A percentile compares a stretch with the other conserved stretches of the same genome.
Evolutionary conservation across 2,329 filamentous ascomycete genomes (phyloP).

Genomic region (Scytalidium sp.): DNA sequence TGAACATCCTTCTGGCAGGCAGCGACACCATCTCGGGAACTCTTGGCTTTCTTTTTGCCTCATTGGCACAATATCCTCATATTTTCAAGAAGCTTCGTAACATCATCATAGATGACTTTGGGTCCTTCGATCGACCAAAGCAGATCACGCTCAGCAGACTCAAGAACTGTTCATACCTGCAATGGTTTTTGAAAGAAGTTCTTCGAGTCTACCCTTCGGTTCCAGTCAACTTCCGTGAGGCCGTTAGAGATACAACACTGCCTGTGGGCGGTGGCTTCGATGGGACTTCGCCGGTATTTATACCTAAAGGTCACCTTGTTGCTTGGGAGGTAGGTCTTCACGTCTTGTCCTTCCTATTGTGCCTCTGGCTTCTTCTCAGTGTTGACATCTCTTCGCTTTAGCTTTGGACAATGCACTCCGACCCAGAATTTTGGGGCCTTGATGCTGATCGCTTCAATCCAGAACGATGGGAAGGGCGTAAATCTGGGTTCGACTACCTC

Average conservation of each 20-base stretch:
- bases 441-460: slow-evolving; percentile 70
- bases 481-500: slow-evolving; percentile 60
- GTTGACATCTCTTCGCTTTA: slow-evolving; percentile 15
- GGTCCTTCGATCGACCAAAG: slow-evolving; percentile 15
- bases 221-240: slow-evolving; percentile 18
- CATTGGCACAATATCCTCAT: slow-evolving; percentile 38
- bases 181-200: slow-evolving; percentile 18
- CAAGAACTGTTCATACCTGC: slow-evolving; percentile 19
- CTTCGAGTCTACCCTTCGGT: slow-evolving; percentile 24
- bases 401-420: slow-evolving; percentile 66
- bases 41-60: slow-evolving; percentile 41
- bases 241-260: slow-evolving; percentile 16
- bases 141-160: slow-evolving; percentile 16
- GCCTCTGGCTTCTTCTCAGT: slow-evolving; percentile 9
- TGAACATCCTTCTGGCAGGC: slow-evolving; percentile 43
- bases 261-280: slow-evolving; percentile 17
- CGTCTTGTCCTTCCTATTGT: slow-evolving; percentile 11
- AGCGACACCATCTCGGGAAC: slow-evolving; percentile 46
- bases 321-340: slow-evolving; percentile 15
- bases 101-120: slow-evolving; percentile 32
- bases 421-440: slow-evolving; percentile 65
- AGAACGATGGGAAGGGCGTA: slow-evolving; percentile 71
- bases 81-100: slow-evolving; percentile 45
- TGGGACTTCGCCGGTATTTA: slow-evolving; percentile 17
- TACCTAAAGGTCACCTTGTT: slow-evolving; percentile 15